These are phyloP conservation scores for Coprinopsis cinerea DNA, from an alignment of 768 basidiomycete species.

Conservation along the genomic window DNA sequence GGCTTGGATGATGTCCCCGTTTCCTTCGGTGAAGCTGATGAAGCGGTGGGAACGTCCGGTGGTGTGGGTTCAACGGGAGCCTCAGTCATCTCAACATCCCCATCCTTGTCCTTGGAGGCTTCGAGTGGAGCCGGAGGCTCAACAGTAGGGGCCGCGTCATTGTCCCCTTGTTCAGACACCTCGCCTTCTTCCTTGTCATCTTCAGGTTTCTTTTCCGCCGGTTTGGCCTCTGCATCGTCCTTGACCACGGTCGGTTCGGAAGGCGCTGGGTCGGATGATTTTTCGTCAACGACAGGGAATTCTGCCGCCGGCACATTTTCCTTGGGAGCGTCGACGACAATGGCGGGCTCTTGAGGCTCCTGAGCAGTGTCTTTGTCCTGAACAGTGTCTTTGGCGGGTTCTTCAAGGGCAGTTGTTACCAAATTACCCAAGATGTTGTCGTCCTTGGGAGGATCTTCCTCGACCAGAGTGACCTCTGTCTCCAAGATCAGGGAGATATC, in stretches of 20 bases:
- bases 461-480: constrained; percentile 23
- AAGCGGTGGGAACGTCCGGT: neutral
- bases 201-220: neutral
- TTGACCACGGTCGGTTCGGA: neutral
- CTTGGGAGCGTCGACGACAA: constrained; percentile 2
- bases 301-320: neutral
- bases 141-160: neutral
- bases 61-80: constrained; percentile 1
- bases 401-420: constrained; percentile 10
- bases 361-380: too few species aligned
- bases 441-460: constrained; percentile 13
- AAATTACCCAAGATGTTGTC: constrained; percentile 8
- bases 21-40: neutral
- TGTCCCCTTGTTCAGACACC: constrained; percentile 1
- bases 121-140: neutral
- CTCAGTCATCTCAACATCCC: constrained; percentile 9
- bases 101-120: constrained; percentile 5
- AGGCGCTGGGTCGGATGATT: neutral
- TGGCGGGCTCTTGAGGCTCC: constrained; percentile 1
- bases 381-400: too few species aligned
- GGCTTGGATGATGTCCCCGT: neutral
- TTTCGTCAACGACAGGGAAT: neutral
- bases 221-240: neutral
- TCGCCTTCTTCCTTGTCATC: constrained; percentile 10
- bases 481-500: constrained; percentile 35